Base-by-base conservation (phyloP, 1,139 yeast genomes). In the Pichia sp. region DNA sequence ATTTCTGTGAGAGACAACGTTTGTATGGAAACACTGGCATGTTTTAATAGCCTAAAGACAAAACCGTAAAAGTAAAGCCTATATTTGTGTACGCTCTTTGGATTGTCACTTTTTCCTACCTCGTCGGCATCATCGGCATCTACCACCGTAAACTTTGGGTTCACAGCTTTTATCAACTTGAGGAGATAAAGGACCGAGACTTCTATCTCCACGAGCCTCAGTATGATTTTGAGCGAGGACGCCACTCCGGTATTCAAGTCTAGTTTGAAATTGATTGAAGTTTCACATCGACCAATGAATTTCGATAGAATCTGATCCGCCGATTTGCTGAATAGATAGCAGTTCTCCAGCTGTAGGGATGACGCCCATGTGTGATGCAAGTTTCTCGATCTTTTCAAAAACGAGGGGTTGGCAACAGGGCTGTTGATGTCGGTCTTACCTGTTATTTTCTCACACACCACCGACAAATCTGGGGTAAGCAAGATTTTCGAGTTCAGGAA, bases 111-210 rank as follows among this genome's bases (percentile, higher is more conserved):
- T 34, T 31, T 7, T n/a, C 5, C 15, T 38, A 16, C 16, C 8
- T 38, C 41, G 4, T 7, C 8, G 8, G 42, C 16, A 19, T n/a
- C 10, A 26, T 40, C 6, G 10, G 6, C 2, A 45, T 47, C 45
- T 13, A 26, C 23, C 26, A 54, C 11, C 34, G 30, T n/a, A 8
- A 46, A 48, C 29, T n/a, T 36, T n/a, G 54, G 53, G 19, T 29
- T 31, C 2, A 56, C 50, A 8, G 45, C 30, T 32, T 49, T 50
- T 2, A 51, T 16, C 3, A 61, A 19, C 48, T 49, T 54, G 23
- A 64, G 26, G 0, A 70, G 11, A 13, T 64, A 58, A 31, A 68
- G 47, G 4, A 68, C 47, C 0, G 67, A 66, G 1, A 69, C 0
- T 6, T 59, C 59, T 15, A 62, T 46, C 8, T 62, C 62, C 10